Evolutionary conservation across 2,329 filamentous ascomycete genomes (phyloP), one percentile per base, ranked within the genome.

Genomic region (Raffaelea deltoideospora): DNA sequence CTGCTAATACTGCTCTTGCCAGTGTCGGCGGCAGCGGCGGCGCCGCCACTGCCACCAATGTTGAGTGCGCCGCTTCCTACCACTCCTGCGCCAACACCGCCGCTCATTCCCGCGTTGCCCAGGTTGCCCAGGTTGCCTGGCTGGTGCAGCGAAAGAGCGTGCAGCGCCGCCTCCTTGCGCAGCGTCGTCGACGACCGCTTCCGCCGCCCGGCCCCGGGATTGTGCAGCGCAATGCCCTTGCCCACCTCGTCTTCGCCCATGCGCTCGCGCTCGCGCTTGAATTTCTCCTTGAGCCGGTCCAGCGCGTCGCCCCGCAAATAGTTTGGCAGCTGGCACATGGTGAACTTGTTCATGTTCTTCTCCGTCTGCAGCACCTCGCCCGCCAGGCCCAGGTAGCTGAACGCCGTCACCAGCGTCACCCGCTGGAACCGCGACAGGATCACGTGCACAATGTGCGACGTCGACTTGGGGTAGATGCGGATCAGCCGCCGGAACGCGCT

Each of bases 211-310:
- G 64, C 59, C 53, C 69, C 53, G 50, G 76, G 72, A 48, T 96
- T 98, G 53, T 98, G 90, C 28, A 98, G 64, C 5, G 92, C 90
- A 47, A 98, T 96, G 0, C 90, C 92, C 57, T 96, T 96, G 44
- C 74, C 77, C 15, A 79, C 73, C 41, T 95, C 85, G 48, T 90
- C 84, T 3, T 75, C 71, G 2, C 79, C 80, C 17, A 86, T 73
- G 10, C 86, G 75, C 49, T 95, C 86, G 45, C 79, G 72, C 50
- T 98, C 90, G 14, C 76, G 72, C 26, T 69, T 72, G 49, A 98
- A 98, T 50, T 96, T 98, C 46, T 93, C 84, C 53, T 96, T 96
- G 17, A 98, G 60, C 17, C 88, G 69, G 43, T 81, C 74, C 27
- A 98, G 53, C 1, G 88, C 82, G 40, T 82, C 73, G 5, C 90